These are phyloP conservation scores for Thielaviopsis populi DNA, from an alignment of 2,329 filamentous ascomycete species.

Conservation along the genomic window DNA sequence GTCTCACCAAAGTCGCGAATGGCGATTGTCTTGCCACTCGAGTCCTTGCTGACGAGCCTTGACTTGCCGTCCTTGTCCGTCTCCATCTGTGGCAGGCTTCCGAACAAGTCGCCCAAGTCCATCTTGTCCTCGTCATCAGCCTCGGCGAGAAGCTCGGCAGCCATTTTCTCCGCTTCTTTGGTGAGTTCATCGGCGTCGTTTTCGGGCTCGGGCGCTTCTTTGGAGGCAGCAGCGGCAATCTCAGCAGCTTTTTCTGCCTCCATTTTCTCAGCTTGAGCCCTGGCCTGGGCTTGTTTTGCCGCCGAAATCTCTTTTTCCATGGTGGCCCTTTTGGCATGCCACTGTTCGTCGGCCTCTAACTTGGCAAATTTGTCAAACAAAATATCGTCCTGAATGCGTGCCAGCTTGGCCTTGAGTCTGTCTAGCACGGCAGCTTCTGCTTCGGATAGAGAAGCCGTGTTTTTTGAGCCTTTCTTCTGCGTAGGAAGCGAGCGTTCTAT, in stretches of 20 bases:
- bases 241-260: slow-evolving; percentile 14
- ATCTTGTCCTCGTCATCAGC: slow-evolving; percentile 40
- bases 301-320: slow-evolving; percentile 47
- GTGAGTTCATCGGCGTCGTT: slow-evolving; percentile 33
- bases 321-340: slow-evolving; percentile 43
- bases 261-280: slow-evolving; percentile 12
- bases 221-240: slow-evolving; percentile 3
- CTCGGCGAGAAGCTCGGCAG: slow-evolving; percentile 42
- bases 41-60: slow-evolving; percentile 37
- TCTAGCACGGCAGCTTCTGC: slow-evolving; percentile 36
- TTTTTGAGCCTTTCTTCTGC: slow-evolving; percentile 26
- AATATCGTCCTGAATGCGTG: slow-evolving; percentile 61
- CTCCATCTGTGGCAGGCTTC: slow-evolving; percentile 44
- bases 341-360: slow-evolving; percentile 44
- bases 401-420: slow-evolving; percentile 58
- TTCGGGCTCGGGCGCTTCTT: slow-evolving; percentile 15
- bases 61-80: slow-evolving; percentile 45
- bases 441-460: slow-evolving; percentile 20
- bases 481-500: slow-evolving; percentile 33
- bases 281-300: slow-evolving; percentile 29
- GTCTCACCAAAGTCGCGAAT: slow-evolving; percentile 76
- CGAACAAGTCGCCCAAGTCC: slow-evolving; percentile 35
- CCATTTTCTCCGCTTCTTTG: slow-evolving; percentile 43
- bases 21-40: slow-evolving; percentile 27
- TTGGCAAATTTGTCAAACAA: slow-evolving; percentile 49